Base-by-base conservation (phyloP, 1,284 basidiomycete species). In the Moniliella sp. region DNA sequence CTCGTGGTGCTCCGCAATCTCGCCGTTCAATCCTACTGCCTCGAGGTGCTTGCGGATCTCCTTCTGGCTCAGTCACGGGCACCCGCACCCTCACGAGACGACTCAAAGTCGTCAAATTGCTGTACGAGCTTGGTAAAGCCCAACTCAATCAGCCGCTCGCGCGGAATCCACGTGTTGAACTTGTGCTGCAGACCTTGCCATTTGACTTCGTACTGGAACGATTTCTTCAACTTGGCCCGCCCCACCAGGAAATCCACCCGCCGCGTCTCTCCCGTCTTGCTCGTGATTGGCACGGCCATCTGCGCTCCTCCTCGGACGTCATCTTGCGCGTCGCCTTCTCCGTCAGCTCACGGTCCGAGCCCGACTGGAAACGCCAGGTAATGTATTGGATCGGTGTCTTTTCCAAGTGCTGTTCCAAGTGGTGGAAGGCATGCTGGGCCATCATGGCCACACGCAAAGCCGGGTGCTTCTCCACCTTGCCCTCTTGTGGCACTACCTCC, bases 321-420 rank as follows among this genome's bases (percentile, higher is more conserved):
- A 97, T 64, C 23, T 75, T 74, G 43, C 88, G 82, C 15, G 84
- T 88, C 10, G 52, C 56, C 65, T 93, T 94, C 65, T 91, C 83
- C 43, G 91, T 62, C 37, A 93, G 67, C 64, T 97, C 69, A 75
- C 86, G 78, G 68, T 97, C 88, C 63, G 91, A 80, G 30, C 88
- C 91, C 62, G 93, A 86, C 64, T 94, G 86, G 73, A 86, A 97
- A 53, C 88, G 78, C 88, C 88, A 97, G 65, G 88, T 82, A 51
- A 56, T 59, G 45, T 59, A 59, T 30, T 57, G 45, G 35, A 45
- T 43, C 4, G 56, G 50, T 8, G 48, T 42, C 47, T 59, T 59
- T 31, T 59, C 56, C 10, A 59, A 44, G 34, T 59, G 56, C 43
- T 57, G 51, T 40, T 59, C 56, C 23, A 59, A 38, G 31, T 55